Evolutionary conservation across 768 basidiomycete genomes (phyloP).

Genomic region (Macrolepiota albuminosa): DNA sequence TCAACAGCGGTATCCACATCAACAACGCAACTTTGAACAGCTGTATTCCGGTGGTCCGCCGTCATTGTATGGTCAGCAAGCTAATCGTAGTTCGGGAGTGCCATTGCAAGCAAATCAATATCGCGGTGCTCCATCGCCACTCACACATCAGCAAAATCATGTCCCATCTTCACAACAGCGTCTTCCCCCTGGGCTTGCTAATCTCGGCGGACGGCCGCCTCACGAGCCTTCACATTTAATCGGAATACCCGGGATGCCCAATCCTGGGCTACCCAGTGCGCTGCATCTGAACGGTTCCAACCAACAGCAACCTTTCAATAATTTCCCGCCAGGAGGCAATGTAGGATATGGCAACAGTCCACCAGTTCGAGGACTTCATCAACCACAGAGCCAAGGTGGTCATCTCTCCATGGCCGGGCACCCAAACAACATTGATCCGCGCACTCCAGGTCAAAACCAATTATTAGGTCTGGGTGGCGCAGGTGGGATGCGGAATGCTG

Average conservation of each 20-base stretch:
- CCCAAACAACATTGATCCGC: conserved; percentile 49
- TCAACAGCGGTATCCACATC: conserved; percentile 52
- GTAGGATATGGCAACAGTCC: conserved; percentile 41
- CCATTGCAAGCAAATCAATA: conserved; percentile 59
- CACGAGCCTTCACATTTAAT: conserved; percentile 71
- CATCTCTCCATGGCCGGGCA: conserved; percentile 51
- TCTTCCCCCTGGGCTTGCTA: conserved; percentile 76
- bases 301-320: conserved; percentile 48
- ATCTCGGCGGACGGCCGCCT: conserved; percentile 76
- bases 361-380: conserved; percentile 53
- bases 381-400: conserved; percentile 40
- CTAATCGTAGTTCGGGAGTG: conserved; percentile 46
- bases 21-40: conserved; percentile 49
- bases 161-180: conserved; percentile 48
- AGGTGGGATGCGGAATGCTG: conserved; percentile 41
- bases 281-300: conserved; percentile 42
- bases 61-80: conserved; percentile 51
- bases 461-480: conserved; percentile 44
- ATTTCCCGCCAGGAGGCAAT: conserved; percentile 40
- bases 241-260: conserved; percentile 41
- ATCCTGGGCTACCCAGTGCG: conserved; percentile 40
- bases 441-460: conserved; percentile 45
- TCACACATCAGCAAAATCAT: conserved; percentile 39
- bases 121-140: conserved; percentile 69
- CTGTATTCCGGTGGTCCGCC: conserved; percentile 48